These are phyloP conservation scores for Pterula multifida DNA, from an alignment of 1,284 basidiomycete genomes.

Conservation along the genomic window DNA sequence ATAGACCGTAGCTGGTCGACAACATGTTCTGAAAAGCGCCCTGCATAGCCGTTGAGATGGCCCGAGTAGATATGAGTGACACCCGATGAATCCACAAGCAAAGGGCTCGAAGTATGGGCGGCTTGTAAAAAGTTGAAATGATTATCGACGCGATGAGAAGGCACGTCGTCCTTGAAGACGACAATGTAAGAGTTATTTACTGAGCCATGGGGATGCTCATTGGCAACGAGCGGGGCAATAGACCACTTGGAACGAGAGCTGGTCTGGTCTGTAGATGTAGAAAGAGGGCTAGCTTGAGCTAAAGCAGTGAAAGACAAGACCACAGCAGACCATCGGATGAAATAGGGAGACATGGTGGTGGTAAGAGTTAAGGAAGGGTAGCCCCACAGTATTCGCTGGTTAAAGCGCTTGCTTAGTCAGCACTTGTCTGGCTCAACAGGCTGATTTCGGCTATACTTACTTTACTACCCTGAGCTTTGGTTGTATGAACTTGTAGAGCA, in stretches of 20 bases:
- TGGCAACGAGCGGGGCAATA: conserved; percentile 45
- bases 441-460: not conserved
- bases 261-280: conserved; percentile 37
- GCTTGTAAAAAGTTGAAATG: conserved; percentile 63
- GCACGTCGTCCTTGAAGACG: conserved; percentile 66
- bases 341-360: conserved; percentile 21
- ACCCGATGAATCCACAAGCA: conserved; percentile 34
- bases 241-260: conserved; percentile 31
- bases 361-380: conserved; percentile 8
- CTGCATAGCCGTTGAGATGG: conserved; percentile 75
- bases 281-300: conserved; percentile 46
- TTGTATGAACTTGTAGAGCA: too few species aligned
- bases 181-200: conserved; percentile 88
- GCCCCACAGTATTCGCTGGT: not conserved
- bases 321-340: conserved; percentile 26
- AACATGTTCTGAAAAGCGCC: conserved; percentile 66
- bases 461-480: not conserved
- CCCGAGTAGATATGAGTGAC: conserved; percentile 64
- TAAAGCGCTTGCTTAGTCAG: not conserved
- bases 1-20: conserved; percentile 73
- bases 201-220: conserved; percentile 53
- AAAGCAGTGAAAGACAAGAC: conserved; percentile 29
- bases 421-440: not conserved
- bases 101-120: conserved; percentile 42
- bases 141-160: conserved; percentile 45